Evolutionary conservation across 805 yeast species (phyloP).

Genomic region (Ogataea thermomethanolica): DNA sequence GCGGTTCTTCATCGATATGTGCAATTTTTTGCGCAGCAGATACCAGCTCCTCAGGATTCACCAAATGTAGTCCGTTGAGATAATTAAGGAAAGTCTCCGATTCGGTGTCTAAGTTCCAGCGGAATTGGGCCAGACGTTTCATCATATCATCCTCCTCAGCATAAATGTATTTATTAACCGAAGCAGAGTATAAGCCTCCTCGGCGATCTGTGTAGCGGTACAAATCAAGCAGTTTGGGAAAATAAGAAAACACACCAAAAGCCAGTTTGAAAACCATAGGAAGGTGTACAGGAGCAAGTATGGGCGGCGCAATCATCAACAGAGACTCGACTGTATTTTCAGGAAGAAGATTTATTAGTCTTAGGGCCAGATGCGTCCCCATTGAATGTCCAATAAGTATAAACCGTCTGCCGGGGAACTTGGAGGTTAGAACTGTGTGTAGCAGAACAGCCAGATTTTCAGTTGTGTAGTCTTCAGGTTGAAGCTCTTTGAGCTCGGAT

Average conservation of each 20-base stretch:
- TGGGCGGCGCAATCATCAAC: constrained; percentile 48
- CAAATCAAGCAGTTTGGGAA: constrained; percentile 48
- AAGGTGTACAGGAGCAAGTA: constrained; percentile 16
- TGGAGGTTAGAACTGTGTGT: constrained; percentile 35
- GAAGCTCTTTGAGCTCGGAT: background rate
- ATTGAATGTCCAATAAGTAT: constrained; percentile 52
- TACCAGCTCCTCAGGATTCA: constrained; percentile 42
- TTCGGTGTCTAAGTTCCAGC: constrained; percentile 68
- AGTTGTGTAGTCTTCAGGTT: constrained; percentile 36
- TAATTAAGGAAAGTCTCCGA: constrained; percentile 53
- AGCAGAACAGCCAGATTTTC: constrained; percentile 41
- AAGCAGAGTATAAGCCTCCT: constrained; percentile 57
- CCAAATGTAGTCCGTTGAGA: constrained; percentile 45
- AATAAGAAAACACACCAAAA: constrained; percentile 34
- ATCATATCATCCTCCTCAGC: constrained; percentile 29
- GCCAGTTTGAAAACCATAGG: constrained; percentile 19
- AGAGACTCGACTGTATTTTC: constrained; percentile 42
- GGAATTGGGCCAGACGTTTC: constrained; percentile 52
- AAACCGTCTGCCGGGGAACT: constrained; percentile 41
- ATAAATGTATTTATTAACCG: constrained; percentile 56
- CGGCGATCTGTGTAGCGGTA: constrained; percentile 58
- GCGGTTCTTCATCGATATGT: constrained; percentile 33
- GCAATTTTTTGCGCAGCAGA: constrained; percentile 36
- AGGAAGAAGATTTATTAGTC: constrained; percentile 39
- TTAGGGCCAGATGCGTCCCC: constrained; percentile 50